phyloP scores from a whole-genome alignment of 441 rosid genomes.

The Pelargonium fulgidum region DNA sequence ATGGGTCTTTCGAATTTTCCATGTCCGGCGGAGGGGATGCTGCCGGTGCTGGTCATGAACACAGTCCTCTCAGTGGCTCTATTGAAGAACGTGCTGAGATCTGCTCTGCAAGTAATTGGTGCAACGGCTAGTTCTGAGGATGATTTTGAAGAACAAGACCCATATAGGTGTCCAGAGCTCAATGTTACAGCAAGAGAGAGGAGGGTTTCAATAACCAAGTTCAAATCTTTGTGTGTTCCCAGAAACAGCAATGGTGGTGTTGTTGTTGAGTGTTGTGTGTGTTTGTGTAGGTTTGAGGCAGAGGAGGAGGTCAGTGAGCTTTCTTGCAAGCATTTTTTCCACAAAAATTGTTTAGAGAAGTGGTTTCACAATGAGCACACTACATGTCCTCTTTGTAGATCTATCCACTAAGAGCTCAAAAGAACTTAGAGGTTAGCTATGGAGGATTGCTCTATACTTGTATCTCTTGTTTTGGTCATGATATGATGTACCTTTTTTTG shows the following conservation, averaged over 20 bases:
- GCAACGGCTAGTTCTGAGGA: not conserved
- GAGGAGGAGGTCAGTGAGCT: slow-evolving; percentile 83
- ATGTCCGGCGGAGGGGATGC: slow-evolving; percentile 45
- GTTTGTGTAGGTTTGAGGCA: slow-evolving; percentile 60
- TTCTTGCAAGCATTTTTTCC: slow-evolving; percentile 81
- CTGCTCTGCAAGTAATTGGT: slow-evolving; percentile 40
- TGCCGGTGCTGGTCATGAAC: slow-evolving; percentile 64
- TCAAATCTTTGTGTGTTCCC: slow-evolving; percentile 36
- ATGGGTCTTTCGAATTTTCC: slow-evolving; percentile 83
- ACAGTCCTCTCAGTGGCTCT: slow-evolving; percentile 55
- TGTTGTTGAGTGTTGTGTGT: slow-evolving; percentile 60
- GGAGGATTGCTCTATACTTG: not conserved
- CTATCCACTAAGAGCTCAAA: slow-evolving; percentile 38
- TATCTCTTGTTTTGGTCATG: not conserved
- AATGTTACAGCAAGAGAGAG: slow-evolving; percentile 25
- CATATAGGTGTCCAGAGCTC: slow-evolving; percentile 7
- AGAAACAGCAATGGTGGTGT: not conserved
- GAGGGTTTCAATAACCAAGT: slow-evolving; percentile 48
- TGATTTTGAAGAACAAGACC: not conserved
- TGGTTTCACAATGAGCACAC: slow-evolving; percentile 57
- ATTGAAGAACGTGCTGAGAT: slow-evolving; percentile 52
- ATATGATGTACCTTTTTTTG: too few relatives aligned
- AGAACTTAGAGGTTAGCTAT: not conserved
- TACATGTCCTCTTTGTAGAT: slow-evolving; percentile 82
- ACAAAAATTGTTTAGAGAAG: slow-evolving; percentile 58